Percentiles rank a stretch among this genome's conserved stretches.
phyloP scores from a whole-genome alignment of 306 rosid genomes.

The Vigna radiata region DNA sequence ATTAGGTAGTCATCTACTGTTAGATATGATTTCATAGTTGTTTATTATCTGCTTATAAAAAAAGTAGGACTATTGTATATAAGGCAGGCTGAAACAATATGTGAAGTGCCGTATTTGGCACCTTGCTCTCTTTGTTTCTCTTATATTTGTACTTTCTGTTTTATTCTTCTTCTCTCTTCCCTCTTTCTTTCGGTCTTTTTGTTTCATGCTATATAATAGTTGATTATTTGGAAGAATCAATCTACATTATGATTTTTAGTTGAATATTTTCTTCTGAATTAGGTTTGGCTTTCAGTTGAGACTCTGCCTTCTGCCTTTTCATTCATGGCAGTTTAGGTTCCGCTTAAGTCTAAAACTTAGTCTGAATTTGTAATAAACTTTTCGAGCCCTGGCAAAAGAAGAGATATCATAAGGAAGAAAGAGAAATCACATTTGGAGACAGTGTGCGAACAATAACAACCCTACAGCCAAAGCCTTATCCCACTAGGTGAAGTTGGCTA shows the following conservation, averaged over 20 bases:
- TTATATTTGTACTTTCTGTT: not conserved
- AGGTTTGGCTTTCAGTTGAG: not conserved
- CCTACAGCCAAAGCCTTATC: not conserved
- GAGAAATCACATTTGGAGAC: not conserved
- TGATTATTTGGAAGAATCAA: slow-evolving; percentile 10
- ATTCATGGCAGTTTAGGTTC: slow-evolving; percentile 5
- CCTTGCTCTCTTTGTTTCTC: not conserved
- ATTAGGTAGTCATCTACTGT: not conserved
- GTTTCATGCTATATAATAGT: not conserved
- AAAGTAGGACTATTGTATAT: not conserved
- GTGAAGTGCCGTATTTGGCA: not conserved
- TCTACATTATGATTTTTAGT: not conserved
- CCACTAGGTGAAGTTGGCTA: not conserved
- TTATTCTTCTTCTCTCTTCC: not conserved
- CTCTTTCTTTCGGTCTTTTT: not conserved
- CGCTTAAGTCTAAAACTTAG: slow-evolving; percentile 10
- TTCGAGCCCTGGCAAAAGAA: not conserved
- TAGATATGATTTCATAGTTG: not conserved
- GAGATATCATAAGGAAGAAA: not conserved
- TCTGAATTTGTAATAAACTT: not conserved
- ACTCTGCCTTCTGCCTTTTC: not conserved
- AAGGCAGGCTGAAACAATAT: not conserved
- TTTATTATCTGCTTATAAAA: not conserved
- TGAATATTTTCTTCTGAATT: not conserved
- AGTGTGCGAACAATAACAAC: not conserved